These are phyloP conservation scores for Hura crepitans DNA, from an alignment of 441 rosid species.

Conservation along the genomic window DNA sequence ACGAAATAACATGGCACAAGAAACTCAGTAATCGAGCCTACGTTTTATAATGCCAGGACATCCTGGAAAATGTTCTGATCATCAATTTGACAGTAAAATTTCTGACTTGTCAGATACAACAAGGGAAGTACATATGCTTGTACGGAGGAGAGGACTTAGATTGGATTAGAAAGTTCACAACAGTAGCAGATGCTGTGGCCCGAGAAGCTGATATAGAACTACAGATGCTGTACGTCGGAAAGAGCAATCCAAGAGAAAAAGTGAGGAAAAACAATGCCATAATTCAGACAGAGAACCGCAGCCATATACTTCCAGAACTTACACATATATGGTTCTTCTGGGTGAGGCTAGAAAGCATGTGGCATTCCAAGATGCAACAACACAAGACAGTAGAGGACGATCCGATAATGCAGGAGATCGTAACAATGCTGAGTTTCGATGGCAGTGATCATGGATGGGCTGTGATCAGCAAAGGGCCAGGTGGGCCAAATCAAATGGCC, in stretches of 20 bases:
- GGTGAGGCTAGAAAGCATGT: slow-evolving; percentile 75
- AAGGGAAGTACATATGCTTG: slow-evolving; percentile 58
- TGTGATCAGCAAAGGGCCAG: slow-evolving; percentile 38
- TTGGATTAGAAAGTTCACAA: slow-evolving; percentile 62
- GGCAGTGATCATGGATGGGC: slow-evolving; percentile 75
- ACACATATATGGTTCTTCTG: slow-evolving; percentile 64
- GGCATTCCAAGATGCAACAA: slow-evolving; percentile 60
- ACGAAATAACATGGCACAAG: no score
- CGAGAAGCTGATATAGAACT: slow-evolving; percentile 39
- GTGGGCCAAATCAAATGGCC: slow-evolving; percentile 30
- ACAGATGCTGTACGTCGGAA: slow-evolving; percentile 73
- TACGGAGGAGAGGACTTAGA: slow-evolving; percentile 80
- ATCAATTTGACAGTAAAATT: not conserved
- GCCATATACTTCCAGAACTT: slow-evolving; percentile 43
- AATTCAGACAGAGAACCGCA: slow-evolving; percentile 41
- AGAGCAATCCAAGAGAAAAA: slow-evolving; percentile 58
- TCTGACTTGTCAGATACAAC: slow-evolving; percentile 39
- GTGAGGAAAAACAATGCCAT: slow-evolving; percentile 35
- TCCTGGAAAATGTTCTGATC: no score
- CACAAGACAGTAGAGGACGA: slow-evolving; percentile 43
- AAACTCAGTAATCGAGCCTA: no score
- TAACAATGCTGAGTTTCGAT: slow-evolving; percentile 57
- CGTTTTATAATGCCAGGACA: no score
- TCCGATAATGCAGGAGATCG: slow-evolving; percentile 49
- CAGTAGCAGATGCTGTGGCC: slow-evolving; percentile 37